Percentiles rank a stretch among this genome's conserved stretches.
Evolutionary conservation across 805 yeast species (phyloP).

Genomic region (Pichia membranifaciens): DNA sequence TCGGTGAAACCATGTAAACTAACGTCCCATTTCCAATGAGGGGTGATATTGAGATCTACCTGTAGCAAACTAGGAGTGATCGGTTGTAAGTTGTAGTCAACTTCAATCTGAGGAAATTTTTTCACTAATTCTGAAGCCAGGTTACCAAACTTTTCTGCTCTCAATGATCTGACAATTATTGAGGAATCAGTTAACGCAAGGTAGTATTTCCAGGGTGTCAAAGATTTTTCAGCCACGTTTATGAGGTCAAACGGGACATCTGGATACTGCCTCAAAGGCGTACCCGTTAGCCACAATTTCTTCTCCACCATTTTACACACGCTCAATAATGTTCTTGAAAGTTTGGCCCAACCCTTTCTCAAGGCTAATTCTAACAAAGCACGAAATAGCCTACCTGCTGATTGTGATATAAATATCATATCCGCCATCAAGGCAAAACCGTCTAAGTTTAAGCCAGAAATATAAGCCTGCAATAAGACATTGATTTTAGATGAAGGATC

Average conservation of each 20-base stretch:
- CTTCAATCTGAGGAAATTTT: constrained; percentile 64
- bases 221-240: constrained; percentile 69
- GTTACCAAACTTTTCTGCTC: constrained; percentile 62
- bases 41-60: constrained; percentile 59
- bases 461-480: constrained; percentile 76
- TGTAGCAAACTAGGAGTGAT: constrained; percentile 62
- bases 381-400: constrained; percentile 82
- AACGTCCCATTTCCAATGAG: constrained; percentile 76
- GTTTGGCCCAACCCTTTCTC: constrained; percentile 62
- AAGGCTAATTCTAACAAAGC: constrained; percentile 79
- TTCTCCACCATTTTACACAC: constrained; percentile 75
- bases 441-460: constrained; percentile 68
- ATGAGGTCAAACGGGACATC: constrained; percentile 67
- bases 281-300: constrained; percentile 76
- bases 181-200: constrained; percentile 55
- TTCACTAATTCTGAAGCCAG: constrained; percentile 51
- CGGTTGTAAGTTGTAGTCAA: constrained; percentile 67
- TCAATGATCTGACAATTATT: constrained; percentile 79
- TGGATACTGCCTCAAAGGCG: constrained; percentile 82
- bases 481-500: constrained; percentile 77
- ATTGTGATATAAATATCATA: constrained; percentile 88
- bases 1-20: constrained; percentile 59
- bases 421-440: constrained; percentile 92
- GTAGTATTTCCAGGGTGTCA: constrained; percentile 77
- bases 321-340: constrained; percentile 52